Evolutionary conservation across 2,329 filamentous ascomycete species (phyloP), one percentile per base, ranked within the genome.

Genomic region (Stachybotrys echinatus): DNA sequence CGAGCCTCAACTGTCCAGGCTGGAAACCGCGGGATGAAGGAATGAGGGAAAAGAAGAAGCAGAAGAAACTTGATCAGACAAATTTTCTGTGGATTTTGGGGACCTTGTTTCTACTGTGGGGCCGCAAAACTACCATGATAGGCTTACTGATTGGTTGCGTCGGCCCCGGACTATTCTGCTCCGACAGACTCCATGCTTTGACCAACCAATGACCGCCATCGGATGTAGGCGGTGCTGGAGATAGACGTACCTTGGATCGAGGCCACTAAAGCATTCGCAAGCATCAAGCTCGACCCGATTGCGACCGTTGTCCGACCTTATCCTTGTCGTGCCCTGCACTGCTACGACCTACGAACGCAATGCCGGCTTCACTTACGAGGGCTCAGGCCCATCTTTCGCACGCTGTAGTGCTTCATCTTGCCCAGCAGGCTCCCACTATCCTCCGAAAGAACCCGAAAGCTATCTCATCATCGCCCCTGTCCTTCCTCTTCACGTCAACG

Each of bases 351-450:
- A 34, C 27, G 5, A 14, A 14, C 48, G 61, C 40, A 17, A 82
- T 82, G 78, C 61, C 71, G 12, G 73, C 74, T 6, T 76, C 80
- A 38, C 71, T 85, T 18, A 69, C 83, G 50, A 76, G 77, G 51
- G 79, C 81, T 6, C 78, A 81, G 37, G 74, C 74, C 59, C 74
- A 80, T 58, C 73, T 85, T 31, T 73, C 81, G 23, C 77, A 79
- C 12, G 68, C 72, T 23, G 76, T 77, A 55, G 81, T 78, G 48
- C 69, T 84, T 52, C 67, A 75, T 57, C 70, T 83, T 49, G 80
- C 83, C n/a, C 80, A 84, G 59, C 75, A 80, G 68, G 82, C 83
- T 53, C 81, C 82, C 2, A 61, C 60, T 47, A 74, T 85, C 52
- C 71, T 85, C 51, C 69, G 69, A 55, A 79, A 69, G 59, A 77